Evolutionary conservation across 768 basidiomycete species (phyloP).

Genomic region (Boletus rex-veris): DNA sequence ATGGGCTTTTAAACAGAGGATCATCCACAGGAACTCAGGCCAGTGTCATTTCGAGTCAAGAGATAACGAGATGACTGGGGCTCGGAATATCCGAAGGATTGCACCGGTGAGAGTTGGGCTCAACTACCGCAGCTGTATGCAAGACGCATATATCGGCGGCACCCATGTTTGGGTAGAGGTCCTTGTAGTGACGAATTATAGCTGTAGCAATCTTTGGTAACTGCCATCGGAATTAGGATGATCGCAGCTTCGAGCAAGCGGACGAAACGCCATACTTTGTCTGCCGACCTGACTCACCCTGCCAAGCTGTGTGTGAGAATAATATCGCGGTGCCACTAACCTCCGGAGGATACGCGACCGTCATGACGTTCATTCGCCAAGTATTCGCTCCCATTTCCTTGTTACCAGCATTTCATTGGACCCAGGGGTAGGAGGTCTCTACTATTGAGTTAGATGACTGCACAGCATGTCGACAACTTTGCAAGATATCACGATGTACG

Average conservation of each 20-base stretch:
- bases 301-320: slow-evolving; percentile 33
- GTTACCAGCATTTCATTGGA: not conserved
- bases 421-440: not conserved
- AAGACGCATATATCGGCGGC: slow-evolving; percentile 2
- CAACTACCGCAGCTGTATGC: slow-evolving; percentile 20
- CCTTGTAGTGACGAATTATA: slow-evolving; percentile 4
- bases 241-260: slow-evolving; percentile 16
- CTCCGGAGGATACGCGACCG: slow-evolving; percentile 6
- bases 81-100: not conserved
- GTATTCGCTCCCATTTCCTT: not conserved
- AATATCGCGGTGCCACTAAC: slow-evolving; percentile 5
- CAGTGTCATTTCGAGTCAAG: slow-evolving; percentile 24
- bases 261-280: slow-evolving; percentile 26
- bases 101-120: slow-evolving; percentile 6
- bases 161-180: slow-evolving; percentile 18
- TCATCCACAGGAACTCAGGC: slow-evolving; percentile 21
- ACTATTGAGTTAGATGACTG: not conserved
- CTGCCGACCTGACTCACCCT: slow-evolving; percentile 27
- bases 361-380: not conserved
- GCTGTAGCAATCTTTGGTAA: slow-evolving; percentile 19
- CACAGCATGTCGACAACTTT: slow-evolving; percentile 9
- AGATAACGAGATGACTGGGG: slow-evolving; percentile 17
- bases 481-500: not conserved
- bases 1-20: slow-evolving; percentile 22
- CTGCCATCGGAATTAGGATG: slow-evolving; percentile 17